phyloP scores from a whole-genome alignment of 2,329 filamentous ascomycete genomes.

The Metarhizium sp. region DNA sequence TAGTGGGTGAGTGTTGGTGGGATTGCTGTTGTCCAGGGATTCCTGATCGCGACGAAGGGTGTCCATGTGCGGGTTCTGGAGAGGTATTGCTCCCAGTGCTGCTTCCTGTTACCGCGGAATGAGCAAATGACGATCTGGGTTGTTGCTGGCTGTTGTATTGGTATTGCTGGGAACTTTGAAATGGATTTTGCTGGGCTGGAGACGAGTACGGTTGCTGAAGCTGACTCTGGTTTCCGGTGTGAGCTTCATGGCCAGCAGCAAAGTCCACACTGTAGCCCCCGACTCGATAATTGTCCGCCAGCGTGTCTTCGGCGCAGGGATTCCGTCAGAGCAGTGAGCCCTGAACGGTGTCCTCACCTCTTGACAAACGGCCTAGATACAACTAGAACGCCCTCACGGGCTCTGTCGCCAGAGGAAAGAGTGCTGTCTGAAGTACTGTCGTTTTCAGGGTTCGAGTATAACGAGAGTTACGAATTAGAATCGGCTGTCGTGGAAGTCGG shows the following conservation, averaged over 20 bases:
- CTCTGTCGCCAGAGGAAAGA: slow-evolving; percentile 28
- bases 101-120: slow-evolving; percentile 23
- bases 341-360: slow-evolving; percentile 60
- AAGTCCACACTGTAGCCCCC: slow-evolving; percentile 69
- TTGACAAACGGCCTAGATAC: slow-evolving; percentile 49
- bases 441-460: neutral
- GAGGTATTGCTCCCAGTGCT: slow-evolving; percentile 37
- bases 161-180: slow-evolving; percentile 7
- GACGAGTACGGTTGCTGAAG: slow-evolving; percentile 54
- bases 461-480: neutral
- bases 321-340: slow-evolving; percentile 69
- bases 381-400: slow-evolving; percentile 42
- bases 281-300: slow-evolving; percentile 67
- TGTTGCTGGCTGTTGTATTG: slow-evolving; percentile 13
- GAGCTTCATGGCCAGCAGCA: slow-evolving; percentile 52
- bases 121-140: slow-evolving; percentile 37
- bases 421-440: neutral
- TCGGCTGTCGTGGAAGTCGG: slow-evolving; percentile 6
- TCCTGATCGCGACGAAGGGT: slow-evolving; percentile 21
- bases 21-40: slow-evolving; percentile 32
- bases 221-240: slow-evolving; percentile 56
- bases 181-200: slow-evolving; percentile 22
- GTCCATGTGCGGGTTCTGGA: slow-evolving; percentile 27
- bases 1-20: slow-evolving; percentile 28
- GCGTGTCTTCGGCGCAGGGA: slow-evolving; percentile 63